Percentiles rank a stretch among this genome's conserved stretches.
Conservation (phyloP, 345 rosid genomes). For the Adansonia digitata region DNA sequence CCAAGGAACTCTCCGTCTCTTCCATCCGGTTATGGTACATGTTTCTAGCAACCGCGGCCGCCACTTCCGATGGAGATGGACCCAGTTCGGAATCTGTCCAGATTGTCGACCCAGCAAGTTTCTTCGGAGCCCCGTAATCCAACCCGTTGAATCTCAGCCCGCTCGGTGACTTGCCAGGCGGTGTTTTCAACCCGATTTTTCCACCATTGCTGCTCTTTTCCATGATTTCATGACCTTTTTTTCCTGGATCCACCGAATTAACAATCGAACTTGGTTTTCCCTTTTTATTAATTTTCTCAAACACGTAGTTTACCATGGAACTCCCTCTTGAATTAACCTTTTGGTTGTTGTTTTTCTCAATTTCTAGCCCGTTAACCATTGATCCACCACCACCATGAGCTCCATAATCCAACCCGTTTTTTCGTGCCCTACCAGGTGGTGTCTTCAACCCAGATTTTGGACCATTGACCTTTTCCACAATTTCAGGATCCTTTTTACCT, state of each 20-base stretch:
- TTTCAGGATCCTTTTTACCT: not conserved
- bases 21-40: constrained; percentile 14
- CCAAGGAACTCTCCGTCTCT: constrained; percentile 49
- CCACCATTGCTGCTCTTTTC: not conserved
- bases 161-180: not conserved
- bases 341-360: constrained; percentile 10
- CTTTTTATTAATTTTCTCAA: not conserved
- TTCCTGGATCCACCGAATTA: not conserved
- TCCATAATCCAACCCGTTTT: constrained; percentile 20
- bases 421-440: not conserved
- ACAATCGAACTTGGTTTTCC: constrained; percentile 1
- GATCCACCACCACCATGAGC: constrained; percentile 12
- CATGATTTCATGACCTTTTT: not conserved
- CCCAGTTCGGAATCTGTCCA: constrained; percentile 74
- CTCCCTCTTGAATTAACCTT: not conserved
- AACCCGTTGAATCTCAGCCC: constrained; percentile 5
- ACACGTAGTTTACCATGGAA: constrained; percentile 17
- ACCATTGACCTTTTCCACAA: not conserved
- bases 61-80: constrained; percentile 88
- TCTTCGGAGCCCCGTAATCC: constrained; percentile 23
- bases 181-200: not conserved
- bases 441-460: not conserved
- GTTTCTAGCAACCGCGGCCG: constrained; percentile 47
- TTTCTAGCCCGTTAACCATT: not conserved
- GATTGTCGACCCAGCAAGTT: not conserved